Evolutionary conservation across 1,284 basidiomycete species (phyloP), one percentile per base, ranked within the genome.

Genomic region (Ganoderma meredithae): DNA sequence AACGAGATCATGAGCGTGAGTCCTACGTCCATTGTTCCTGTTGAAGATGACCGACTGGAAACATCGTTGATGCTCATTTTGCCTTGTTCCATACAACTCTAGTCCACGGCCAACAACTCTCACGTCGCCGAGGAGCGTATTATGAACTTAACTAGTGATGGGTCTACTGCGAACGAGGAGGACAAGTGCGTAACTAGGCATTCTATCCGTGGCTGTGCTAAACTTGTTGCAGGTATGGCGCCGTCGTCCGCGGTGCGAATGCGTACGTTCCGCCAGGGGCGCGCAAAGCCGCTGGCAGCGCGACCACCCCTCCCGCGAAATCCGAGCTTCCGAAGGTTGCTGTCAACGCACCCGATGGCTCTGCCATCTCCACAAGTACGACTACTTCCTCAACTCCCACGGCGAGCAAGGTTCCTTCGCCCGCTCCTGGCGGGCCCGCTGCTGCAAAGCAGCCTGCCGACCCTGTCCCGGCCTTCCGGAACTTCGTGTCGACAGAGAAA

Each of bases 261-360:
- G 97, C 97, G 36, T 99, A 99, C 77, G 89, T 99, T 49, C 97
- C 97, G 55, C 95, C 96, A 13, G 94, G 91, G 67, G 94, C 95
- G 39, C 88, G 92, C 70, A 88, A 83, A 71, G 74, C 79, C 61
- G 80, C 77, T 70, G 77, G 79, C 61, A 68, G 79, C 19, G 78
- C 80, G 41, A 73, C 81, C 19, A 77, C 79, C 43, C 75, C 77
- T 49, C 76, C 81, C 63, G 73, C 78, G 40, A 85, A 86, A 74
- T 66, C 81, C 7, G 90, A 90, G 19, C 74, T 91, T 61, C 91
- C 92, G 25, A 91, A 90, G 77, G 86, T 93, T 59, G 84, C 90
- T 25, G 83, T 93, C 63, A 93, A 92, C 76, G 90, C 85, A 10
- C 89, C 91, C 19, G 90, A 93, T 74, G 90, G 90, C 53, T 74